Conservation (phyloP, 192 early-diverging fungal species). For the Coemansia sp. region DNA sequence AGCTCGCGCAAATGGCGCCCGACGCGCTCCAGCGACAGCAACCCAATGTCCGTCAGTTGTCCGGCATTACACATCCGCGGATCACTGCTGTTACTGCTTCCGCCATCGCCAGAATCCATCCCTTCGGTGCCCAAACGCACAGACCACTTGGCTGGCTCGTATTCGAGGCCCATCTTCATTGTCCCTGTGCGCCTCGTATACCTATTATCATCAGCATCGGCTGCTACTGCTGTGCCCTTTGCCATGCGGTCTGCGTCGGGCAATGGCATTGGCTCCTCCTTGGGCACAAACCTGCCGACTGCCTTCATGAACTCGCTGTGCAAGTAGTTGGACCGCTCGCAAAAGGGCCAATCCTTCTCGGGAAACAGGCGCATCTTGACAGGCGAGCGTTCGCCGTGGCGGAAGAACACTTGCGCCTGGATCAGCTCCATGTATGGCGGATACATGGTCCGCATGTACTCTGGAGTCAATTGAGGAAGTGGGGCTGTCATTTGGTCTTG, state of each 20-base stretch:
- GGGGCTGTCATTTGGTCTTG: neutral
- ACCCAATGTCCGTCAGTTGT: constrained; percentile 58
- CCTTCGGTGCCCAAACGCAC: constrained; percentile 15
- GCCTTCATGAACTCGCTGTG: constrained; percentile 44
- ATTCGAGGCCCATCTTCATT: constrained; percentile 30
- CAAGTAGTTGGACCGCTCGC: constrained; percentile 30
- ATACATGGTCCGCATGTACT: constrained; percentile 27
- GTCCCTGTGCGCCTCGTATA: constrained; percentile 23
- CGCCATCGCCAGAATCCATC: neutral
- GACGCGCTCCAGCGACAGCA: constrained; percentile 39
- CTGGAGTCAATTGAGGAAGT: constrained; percentile 24
- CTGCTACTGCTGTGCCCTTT: neutral
- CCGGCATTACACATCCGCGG: constrained; percentile 41
- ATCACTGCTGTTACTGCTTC: neutral
- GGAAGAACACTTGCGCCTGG: constrained; percentile 47
- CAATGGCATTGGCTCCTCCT: constrained; percentile 24
- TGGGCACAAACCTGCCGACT: constrained; percentile 26
- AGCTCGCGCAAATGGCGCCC: constrained; percentile 53
- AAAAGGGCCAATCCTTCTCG: constrained; percentile 21
- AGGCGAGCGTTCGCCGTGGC: constrained; percentile 47
- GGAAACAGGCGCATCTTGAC: constrained; percentile 8
- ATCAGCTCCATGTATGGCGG: constrained; percentile 32
- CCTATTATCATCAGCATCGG: neutral
- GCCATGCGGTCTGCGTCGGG: constrained; percentile 11
- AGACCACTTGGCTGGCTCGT: constrained; percentile 37